A percentile compares a stretch with the other conserved stretches of the same genome.
Conservation (phyloP, 345 rosid species). For the Adansonia digitata region DNA sequence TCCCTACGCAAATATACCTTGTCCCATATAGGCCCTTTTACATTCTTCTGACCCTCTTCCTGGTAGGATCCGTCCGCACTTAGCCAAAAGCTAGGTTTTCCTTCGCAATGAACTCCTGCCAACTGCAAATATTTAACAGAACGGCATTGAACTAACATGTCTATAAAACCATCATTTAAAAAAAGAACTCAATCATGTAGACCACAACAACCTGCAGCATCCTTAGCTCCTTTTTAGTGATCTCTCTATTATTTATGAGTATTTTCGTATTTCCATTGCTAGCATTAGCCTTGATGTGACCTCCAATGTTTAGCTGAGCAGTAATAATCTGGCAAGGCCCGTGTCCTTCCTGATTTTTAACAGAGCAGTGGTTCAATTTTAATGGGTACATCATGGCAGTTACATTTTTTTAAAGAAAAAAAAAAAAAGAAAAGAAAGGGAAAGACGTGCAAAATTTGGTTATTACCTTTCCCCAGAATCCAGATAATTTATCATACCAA, state of each 20-base stretch:
- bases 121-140: constrained; percentile 38
- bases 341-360: constrained; percentile 55
- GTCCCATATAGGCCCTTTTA: constrained; percentile 56
- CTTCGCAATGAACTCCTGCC: constrained; percentile 65
- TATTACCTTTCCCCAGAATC: constrained; percentile 92
- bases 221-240: constrained; percentile 52
- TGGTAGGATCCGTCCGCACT: constrained; percentile 53
- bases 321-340: constrained; percentile 76
- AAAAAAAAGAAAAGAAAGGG: no score
- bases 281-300: constrained; percentile 32
- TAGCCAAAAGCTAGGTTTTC: constrained; percentile 62
- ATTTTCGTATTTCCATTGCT: constrained; percentile 76
- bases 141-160: background rate
- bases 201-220: constrained; percentile 73
- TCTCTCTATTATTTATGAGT: constrained; percentile 54
- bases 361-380: constrained; percentile 13
- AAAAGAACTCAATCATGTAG: constrained; percentile 10
- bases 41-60: constrained; percentile 74
- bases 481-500: constrained; percentile 85
- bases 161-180: constrained; percentile 1
- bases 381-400: background rate
- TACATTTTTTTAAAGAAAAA: background rate
- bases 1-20: constrained; percentile 44
- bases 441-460: constrained; percentile 4
- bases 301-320: constrained; percentile 49